Evolutionary conservation across 148 eudicot species (phyloP).

Genomic region (Camellia japonica): DNA sequence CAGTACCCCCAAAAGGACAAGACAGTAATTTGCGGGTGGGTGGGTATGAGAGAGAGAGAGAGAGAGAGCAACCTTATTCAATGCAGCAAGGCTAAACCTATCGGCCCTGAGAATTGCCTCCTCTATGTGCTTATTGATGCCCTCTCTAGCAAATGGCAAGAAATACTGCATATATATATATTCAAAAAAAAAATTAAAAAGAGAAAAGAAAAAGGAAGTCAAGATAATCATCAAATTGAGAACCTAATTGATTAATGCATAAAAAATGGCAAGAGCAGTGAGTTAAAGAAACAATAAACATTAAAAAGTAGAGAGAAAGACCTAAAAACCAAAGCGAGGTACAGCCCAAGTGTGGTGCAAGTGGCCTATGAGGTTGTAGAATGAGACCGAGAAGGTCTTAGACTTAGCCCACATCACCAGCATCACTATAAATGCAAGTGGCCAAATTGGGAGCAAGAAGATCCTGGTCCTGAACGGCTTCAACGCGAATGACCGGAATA

Average conservation of each 20-base stretch:
- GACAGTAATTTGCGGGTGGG: background rate
- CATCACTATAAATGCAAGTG: slow-evolving; percentile 26
- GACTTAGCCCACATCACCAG: slow-evolving; percentile 63
- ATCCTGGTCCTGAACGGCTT: slow-evolving; percentile 38
- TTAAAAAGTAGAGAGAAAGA: background rate
- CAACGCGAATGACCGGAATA: slow-evolving; percentile 45
- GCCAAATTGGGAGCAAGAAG: slow-evolving; percentile 46
- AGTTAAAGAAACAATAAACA: background rate
- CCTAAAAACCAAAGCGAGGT: slow-evolving; percentile 71
- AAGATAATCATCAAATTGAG: no score
- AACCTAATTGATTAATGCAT: no score
- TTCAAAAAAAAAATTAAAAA: background rate
- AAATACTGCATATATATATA: slow-evolving; percentile 25
- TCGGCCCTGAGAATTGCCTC: slow-evolving; percentile 37
- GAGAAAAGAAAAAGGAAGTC: no score
- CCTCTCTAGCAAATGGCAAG: slow-evolving; percentile 32
- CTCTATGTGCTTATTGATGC: slow-evolving; percentile 37
- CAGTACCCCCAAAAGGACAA: background rate
- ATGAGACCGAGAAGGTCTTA: slow-evolving; percentile 39
- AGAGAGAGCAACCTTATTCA: slow-evolving; percentile 30
- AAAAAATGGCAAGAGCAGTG: no score
- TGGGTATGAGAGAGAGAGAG: background rate
- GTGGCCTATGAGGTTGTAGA: slow-evolving; percentile 42
- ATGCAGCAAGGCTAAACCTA: slow-evolving; percentile 39
- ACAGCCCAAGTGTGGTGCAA: slow-evolving; percentile 71